phyloP scores from a whole-genome alignment of 768 basidiomycete species.

The Kwoniella mangroviensis region DNA sequence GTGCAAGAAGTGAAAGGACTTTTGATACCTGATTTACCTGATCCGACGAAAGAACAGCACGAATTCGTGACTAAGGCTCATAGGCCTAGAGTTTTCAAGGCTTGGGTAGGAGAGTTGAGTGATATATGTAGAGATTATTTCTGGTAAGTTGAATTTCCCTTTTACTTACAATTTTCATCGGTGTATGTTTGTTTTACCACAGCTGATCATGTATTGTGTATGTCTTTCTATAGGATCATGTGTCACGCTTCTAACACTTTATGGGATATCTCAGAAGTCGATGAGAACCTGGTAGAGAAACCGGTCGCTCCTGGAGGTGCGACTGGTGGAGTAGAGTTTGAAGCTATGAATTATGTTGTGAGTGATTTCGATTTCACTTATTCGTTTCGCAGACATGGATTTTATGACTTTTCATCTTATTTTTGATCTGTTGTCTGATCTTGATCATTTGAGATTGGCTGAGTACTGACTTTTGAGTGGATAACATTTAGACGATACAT shows the following conservation, averaged over 20 bases:
- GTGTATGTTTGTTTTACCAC: neutral
- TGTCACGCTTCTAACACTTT: conserved; percentile 93
- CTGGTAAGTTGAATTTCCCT: conserved; percentile 45
- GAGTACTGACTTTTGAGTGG: neutral
- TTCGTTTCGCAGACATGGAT: neutral
- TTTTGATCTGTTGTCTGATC: no score
- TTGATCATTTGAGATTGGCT: no score
- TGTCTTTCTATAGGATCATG: conserved; percentile 61
- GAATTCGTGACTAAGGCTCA: conserved; percentile 59
- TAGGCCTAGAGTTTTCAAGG: conserved; percentile 70
- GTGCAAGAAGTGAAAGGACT: conserved; percentile 33
- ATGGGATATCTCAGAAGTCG: conserved; percentile 82
- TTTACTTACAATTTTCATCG: neutral
- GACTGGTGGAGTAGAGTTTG: conserved; percentile 97
- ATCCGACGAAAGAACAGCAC: conserved; percentile 52
- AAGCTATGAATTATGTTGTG: conserved; percentile 95
- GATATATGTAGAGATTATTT: conserved; percentile 82
- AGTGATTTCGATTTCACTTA: conserved; percentile 50
- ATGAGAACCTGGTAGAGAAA: conserved; percentile 82
- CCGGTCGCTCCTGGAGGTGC: conserved; percentile 86
- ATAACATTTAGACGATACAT: conserved; percentile 72
- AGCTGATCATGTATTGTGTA: neutral
- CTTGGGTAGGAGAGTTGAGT: conserved; percentile 78
- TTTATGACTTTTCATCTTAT: no score
- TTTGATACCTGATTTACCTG: conserved; percentile 44